Base-by-base conservation (phyloP, 805 yeast species). In the Maudiozyma saulgeensis region DNA sequence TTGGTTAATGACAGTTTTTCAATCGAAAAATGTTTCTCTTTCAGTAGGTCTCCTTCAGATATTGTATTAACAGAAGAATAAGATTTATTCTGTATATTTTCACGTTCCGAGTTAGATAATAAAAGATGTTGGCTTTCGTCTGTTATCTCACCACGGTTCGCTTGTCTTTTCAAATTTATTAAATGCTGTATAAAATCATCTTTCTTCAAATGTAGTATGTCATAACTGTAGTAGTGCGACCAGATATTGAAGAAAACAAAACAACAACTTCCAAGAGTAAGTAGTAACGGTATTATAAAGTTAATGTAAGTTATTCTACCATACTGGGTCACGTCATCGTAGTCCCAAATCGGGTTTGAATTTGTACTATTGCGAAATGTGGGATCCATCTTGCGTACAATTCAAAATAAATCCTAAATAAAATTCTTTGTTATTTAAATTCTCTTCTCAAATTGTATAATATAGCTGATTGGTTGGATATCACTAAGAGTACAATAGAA, bases 11-110 rank as follows among this genome's bases (percentile, higher is more conserved):
- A 68, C 37, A 84, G 62, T 19, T 76, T 73, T 18, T 76, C 71
- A 32, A 84, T 72, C 55, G 85, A 85, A 55, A 84, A 85, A 62
- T 84, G 93, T 43, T 76, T 76, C 32, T 77, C 77, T 41, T 79
- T 74, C 39, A 79, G 39, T 19, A 21, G 37, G 13, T 46, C 46
- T 13, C 42, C 46, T 16, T 19, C 6, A 4, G 44, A n/a, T 8
- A 11, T 35, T 5, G 13, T 37, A 12, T 13, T n/a, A 18, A 21
- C 39, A n/a, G 16, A 34, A 15, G 34, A 21, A 39, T 25, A 45
- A 4, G 44, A 40, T 19, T 3, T 32, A 15, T 40, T 28, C 11
- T 13, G 6, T 15, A n/a, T 16, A 8, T 32, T 23, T 18, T 41
- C 47, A 16, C 8, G 21, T 26, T 47, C 23, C 34, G 40, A 11